Evolutionary conservation across 1,284 basidiomycete species (phyloP), one percentile per base, ranked within the genome.

Genomic region (Cryptococcus wingfieldii): DNA sequence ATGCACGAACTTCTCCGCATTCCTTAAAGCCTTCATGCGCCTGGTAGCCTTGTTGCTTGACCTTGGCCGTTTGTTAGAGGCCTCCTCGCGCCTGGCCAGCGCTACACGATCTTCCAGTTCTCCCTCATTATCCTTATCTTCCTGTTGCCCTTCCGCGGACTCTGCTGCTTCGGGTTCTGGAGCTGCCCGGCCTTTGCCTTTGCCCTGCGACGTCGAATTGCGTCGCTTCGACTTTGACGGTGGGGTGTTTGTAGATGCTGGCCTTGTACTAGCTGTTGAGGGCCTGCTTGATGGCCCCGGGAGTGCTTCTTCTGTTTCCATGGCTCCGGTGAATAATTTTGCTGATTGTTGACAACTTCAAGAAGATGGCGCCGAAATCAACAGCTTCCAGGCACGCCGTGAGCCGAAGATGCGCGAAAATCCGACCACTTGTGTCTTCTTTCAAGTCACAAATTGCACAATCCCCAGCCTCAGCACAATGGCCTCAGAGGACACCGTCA

Each of bases 401-500:
- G 31, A 34, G 31, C 31, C 31, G 10, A 34, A 34, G 31, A 34
- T 23, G 23, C 31, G 31, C 31, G 5, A 34, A 34, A 34, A 34
- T 16, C 39, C 44, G 8, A 28, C 13, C 19, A 19, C 18, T 13
- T 47, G 3, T 49, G 12, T 53, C 18, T 12, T 39, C 31, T 25
- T 38, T n/a, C 25, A 43, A n/a, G 10, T 27, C 14, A 42, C 12
- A 25, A 14, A 8, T 9, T 23, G 23, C 23, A 13, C 6, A 18
- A 48, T n/a, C 10, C 38, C n/a, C 18, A 31, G 25, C 31, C 23
- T 38, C 27, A 38, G 16, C 14, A 38, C 47, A 25, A 34, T 34
- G 19, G 47, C 38, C n/a, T 56, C 47, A 51, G 47, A 52, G 8
- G 38, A 44, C n/a, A 18, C 54, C 6, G 43, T 60, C 16, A 54